Conservation (phyloP, 345 rosid genomes). For the Hypericum perforatum region DNA sequence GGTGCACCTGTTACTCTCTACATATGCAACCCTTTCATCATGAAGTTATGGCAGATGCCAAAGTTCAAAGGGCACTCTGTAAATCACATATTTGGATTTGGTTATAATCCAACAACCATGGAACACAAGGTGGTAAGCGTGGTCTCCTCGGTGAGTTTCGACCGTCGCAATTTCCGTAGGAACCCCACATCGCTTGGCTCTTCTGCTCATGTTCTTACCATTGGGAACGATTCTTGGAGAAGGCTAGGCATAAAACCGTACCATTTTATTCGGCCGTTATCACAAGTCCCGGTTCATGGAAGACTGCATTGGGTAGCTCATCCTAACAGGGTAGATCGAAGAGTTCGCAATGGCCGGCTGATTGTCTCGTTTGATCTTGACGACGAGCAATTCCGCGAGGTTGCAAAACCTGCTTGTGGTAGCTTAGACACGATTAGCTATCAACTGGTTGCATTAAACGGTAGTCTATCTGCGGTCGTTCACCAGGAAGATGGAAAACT, state of each 20-base stretch:
- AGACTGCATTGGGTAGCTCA: constrained; percentile 13
- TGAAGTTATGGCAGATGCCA: constrained; percentile 10
- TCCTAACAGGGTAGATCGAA: too few relatives aligned
- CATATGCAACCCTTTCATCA: constrained; percentile 12
- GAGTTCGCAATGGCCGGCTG: too few relatives aligned
- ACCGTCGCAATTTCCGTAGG: constrained; percentile 8
- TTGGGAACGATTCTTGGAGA: constrained; percentile 8
- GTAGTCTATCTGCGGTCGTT: constrained; percentile 7
- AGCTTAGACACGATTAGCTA: background rate
- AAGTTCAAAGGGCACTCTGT: background rate
- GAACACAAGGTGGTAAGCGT: constrained; percentile 13
- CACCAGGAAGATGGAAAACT: background rate
- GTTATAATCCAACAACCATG: constrained; percentile 8
- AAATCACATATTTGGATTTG: constrained; percentile 11
- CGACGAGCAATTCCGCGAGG: constrained; percentile 8
- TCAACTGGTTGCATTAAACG: constrained; percentile 8
- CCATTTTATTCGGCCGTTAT: constrained; percentile 9
- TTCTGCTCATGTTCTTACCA: constrained; percentile 12
- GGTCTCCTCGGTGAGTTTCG: background rate
- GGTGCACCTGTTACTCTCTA: constrained; percentile 10
- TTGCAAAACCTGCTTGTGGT: constrained; percentile 3
- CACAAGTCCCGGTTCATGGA: constrained; percentile 13
- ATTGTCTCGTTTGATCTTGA: constrained; percentile 12
- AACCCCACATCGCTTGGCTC: background rate
- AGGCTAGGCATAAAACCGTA: constrained; percentile 4